Base-by-base conservation (phyloP, 2,329 filamentous ascomycete genomes). In the Tothia fuscella region DNA sequence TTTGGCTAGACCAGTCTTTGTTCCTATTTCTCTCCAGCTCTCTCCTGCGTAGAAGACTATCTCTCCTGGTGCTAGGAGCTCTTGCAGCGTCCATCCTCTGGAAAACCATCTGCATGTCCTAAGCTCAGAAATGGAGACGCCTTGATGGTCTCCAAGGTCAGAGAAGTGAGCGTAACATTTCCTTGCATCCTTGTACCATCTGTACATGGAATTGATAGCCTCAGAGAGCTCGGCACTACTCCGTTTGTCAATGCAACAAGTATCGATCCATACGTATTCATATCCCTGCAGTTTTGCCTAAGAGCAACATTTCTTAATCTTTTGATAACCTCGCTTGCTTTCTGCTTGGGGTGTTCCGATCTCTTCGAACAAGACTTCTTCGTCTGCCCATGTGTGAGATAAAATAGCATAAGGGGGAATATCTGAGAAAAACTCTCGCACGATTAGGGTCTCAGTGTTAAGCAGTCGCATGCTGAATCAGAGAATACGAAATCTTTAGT, bases 331-430 rank as follows among this genome's bases (percentile, higher is more conserved):
- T 14, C 26, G 22, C 25, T 28, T 30, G 4, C 21, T 21, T 21
- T 5, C 26, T 21, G 41, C 24, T 4, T 26, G 25, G 3, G n/a
- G 14, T 17, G n/a, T n/a, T n/a, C n/a, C n/a, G 19, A 53, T 36
- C 28, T 52, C 51, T 12, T 53, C 31, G 31, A 48, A 53, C 6
- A 38, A 42, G 12, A 54, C 42, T 34, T 54, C 50, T 14, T 50
- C 46, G 7, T 51, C 46, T 9, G 45, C 48, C 52, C 52, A 54
- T 2, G 47, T 51, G 40, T 54, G 52, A 3, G 48, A 52, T 12
- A 52, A 46, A 17, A 52, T 51, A 7, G 50, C 50, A 31, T 52
- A 52, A 14, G 7, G 4, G 9, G 31, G 29, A n/a, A n/a, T n/a
- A n/a, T n/a, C n/a, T n/a, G n/a, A n/a, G n/a, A n/a, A n/a, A n/a